Base-by-base conservation (phyloP, 805 yeast species). In the Komagataella kurtzmanii region DNA sequence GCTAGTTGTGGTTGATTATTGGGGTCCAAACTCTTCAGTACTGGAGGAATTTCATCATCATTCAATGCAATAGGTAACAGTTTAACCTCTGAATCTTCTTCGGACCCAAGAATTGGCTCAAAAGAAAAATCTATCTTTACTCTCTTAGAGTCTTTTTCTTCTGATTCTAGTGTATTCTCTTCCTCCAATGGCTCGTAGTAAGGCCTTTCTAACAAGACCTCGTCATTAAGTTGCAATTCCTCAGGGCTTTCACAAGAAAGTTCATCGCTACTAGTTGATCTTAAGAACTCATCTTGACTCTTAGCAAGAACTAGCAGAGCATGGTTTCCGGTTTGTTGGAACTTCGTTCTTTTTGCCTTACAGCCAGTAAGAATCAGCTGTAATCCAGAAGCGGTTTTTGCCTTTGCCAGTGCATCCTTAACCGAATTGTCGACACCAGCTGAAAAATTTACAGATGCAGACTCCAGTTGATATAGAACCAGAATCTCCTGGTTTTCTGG, bases 341-440 rank as follows among this genome's bases (percentile, higher is more conserved):
- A 87, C 64, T 86, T 86, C 3, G 98, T 91, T 61, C 93, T 74
- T 62, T 81, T 84, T 7, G 96, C 97, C 58, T 81, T 81, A 52
- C 93, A 86, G 57, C 98, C 98, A 1, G 97, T 85, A 48, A 91
- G 67, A 0, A 83, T 76, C 56, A 83, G 76, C 49, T 76, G 69
- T 48, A 88, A 72, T 1, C 79, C 75, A 0, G 89, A 79, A 8
- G 83, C 61, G 12, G 75, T 73, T 47, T 79, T 75, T 2, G 82
- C 87, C 54, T 74, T 75, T 1, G 69, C 65, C 54, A 86, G 67
- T 3, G 79, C 72, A 6, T 81, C 79, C 19, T 74, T 65, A 1
- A 84, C 73, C 40, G 81, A 63, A 55, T 80, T 77, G 59, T 86
- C 95, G 21, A 85, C 73, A 50, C 77, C 77, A 19, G 83, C 76